These are phyloP conservation scores for Acanthamoeba rhysodes DNA, from an alignment of 208 protist species.

Conservation along the genomic window DNA sequence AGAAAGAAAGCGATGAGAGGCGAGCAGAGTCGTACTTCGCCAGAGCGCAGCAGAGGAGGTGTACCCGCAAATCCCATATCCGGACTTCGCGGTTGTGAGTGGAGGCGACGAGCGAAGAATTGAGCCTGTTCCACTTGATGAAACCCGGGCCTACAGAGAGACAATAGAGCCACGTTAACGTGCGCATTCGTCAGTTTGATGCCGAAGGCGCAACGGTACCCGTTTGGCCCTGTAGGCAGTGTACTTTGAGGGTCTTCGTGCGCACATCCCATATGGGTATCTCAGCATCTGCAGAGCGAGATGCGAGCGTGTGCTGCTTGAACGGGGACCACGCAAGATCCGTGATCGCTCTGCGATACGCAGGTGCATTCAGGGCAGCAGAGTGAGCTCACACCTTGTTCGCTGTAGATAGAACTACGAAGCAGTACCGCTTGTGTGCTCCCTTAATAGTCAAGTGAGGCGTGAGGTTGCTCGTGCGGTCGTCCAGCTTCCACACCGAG, in stretches of 20 bases:
- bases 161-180: not conserved
- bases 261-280: conserved; percentile 24
- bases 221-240: not conserved
- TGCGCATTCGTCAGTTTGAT: too few relatives aligned
- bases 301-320: conserved; percentile 4
- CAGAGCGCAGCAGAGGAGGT: not conserved
- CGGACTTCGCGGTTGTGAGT: not conserved
- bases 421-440: not conserved
- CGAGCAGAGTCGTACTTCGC: not conserved
- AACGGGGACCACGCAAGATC: conserved; percentile 15
- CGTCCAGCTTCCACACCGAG: conserved; percentile 35
- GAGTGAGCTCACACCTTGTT: too few relatives aligned
- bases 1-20: not conserved
- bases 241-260: not conserved
- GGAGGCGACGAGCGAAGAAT: not conserved
- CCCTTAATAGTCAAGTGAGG: conserved; percentile 1
- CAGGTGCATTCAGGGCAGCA: too few relatives aligned
- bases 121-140: conserved; percentile 56
- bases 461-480: not conserved
- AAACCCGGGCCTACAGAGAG: not conserved
- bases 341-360: not conserved
- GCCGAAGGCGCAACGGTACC: not conserved
- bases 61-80: conserved; percentile 19
- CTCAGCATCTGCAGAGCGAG: not conserved
- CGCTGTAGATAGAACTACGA: not conserved